Conservation (phyloP, 352 stramenopile species). For the Achlya hypogyna region DNA sequence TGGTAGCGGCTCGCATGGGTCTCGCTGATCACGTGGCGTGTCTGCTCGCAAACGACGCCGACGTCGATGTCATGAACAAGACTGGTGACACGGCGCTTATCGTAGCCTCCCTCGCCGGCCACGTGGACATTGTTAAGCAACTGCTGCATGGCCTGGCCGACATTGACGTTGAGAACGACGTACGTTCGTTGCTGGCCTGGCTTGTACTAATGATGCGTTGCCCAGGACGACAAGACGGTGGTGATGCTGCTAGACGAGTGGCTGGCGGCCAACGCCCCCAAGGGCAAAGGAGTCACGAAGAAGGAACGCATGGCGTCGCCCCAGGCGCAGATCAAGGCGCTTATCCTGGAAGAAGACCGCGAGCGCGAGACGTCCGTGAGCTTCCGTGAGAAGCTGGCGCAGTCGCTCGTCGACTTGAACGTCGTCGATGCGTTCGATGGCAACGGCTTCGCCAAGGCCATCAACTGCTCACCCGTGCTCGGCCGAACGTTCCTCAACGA, state of each 20-base stretch:
- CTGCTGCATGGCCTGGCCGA: slow-evolving; percentile 7
- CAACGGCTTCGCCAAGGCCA: slow-evolving; percentile 11
- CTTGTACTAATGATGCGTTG: neutral
- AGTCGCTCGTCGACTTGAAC: neutral
- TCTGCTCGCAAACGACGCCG: neutral
- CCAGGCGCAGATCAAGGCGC: slow-evolving; percentile 8
- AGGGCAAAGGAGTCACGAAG: neutral
- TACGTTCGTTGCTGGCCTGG: neutral
- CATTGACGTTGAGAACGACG: slow-evolving; percentile 16
- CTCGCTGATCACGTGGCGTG: neutral
- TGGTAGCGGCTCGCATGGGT: neutral
- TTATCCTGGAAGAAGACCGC: slow-evolving; percentile 4
- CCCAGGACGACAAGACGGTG: slow-evolving; percentile 6
- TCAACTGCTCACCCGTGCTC: slow-evolving; percentile 13
- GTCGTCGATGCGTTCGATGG: slow-evolving; percentile 9
- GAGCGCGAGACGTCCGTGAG: slow-evolving; percentile 9
- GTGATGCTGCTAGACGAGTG: slow-evolving; percentile 5
- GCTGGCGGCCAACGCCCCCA: neutral
- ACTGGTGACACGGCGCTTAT: slow-evolving; percentile 3
- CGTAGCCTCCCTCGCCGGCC: neutral
- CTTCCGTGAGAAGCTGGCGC: slow-evolving; percentile 15
- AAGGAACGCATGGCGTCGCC: neutral
- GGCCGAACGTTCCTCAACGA: slow-evolving; percentile 15
- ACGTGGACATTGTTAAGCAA: slow-evolving; percentile 1
- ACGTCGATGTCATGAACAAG: slow-evolving; percentile 1